Percentiles rank a stretch among this genome's conserved stretches.
Evolutionary conservation across 139 green algal species (phyloP).

Genomic region (Micractinium conductrix): DNA sequence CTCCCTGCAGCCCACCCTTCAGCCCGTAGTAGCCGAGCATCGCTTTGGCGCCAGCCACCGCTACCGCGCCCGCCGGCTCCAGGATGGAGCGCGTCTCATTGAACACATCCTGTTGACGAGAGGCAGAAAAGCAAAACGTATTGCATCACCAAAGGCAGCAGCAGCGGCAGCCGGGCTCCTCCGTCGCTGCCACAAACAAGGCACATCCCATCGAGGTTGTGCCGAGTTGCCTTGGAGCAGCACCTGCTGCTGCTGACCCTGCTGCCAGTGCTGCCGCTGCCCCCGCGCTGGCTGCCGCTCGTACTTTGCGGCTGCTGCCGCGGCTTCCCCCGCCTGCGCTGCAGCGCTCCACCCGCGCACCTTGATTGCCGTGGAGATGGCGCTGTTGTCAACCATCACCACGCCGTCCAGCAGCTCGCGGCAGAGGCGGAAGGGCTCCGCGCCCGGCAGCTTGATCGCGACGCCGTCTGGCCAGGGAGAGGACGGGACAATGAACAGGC

Average conservation of each 20-base stretch:
- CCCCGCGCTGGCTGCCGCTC: too few relatives aligned
- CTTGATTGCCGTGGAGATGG: conserved; percentile 92
- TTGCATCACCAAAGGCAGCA: not conserved
- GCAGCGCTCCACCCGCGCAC: not conserved
- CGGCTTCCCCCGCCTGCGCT: not conserved
- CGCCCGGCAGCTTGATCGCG: conserved; percentile 33
- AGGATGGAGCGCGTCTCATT: conserved; percentile 89
- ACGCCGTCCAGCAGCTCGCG: conserved; percentile 91
- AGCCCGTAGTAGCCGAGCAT: conserved; percentile 69
- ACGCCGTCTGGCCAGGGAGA: conserved; percentile 70
- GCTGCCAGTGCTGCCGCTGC: too few relatives aligned
- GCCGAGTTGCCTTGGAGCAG: too few relatives aligned
- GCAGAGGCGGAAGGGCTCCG: conserved; percentile 93
- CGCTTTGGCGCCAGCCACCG: conserved; percentile 90
- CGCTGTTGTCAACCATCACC: conserved; percentile 87
- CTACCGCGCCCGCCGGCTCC: conserved; percentile 93
- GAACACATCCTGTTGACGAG: conserved; percentile 89
- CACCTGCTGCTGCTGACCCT: too few relatives aligned
- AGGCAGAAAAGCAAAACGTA: not conserved
- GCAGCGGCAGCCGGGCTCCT: not conserved
- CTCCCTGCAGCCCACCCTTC: too few relatives aligned
- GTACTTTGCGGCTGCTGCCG: too few relatives aligned
- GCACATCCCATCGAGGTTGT: too few relatives aligned
- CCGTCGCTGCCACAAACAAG: too few relatives aligned
- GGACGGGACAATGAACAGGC: too few relatives aligned